These are phyloP conservation scores for Fusarium multiceps DNA, from an alignment of 2,329 filamentous ascomycete species.

Conservation along the genomic window DNA sequence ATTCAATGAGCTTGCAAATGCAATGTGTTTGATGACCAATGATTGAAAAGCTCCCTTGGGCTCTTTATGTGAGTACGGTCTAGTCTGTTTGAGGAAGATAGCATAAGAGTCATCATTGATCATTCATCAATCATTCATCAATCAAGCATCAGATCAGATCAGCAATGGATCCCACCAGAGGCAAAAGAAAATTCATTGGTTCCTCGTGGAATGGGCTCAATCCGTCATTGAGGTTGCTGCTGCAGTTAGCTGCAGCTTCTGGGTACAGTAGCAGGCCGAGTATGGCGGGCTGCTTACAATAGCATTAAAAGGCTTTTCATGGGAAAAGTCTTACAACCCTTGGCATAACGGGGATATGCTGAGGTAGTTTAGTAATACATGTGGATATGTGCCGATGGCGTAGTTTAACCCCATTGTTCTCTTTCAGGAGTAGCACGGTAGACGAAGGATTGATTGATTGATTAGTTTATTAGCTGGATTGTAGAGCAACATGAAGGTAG, in stretches of 20 bases:
- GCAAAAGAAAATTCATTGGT: constrained; percentile 12
- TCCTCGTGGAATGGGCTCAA: background rate
- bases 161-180: constrained; percentile 3
- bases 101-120: constrained; percentile 44
- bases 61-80: constrained; percentile 1
- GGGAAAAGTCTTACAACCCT: background rate
- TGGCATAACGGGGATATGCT: constrained; percentile 23
- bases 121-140: constrained; percentile 6
- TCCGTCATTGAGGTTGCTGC: constrained; percentile 1
- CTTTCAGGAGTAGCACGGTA: background rate
- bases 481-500: constrained; percentile 1
- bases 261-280: constrained; percentile 20
- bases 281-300: constrained; percentile 36
- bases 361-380: constrained; percentile 22
- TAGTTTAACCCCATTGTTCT: background rate
- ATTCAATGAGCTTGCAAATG: background rate
- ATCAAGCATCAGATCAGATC: background rate
- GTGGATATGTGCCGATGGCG: constrained; percentile 17
- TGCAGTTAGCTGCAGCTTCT: background rate
- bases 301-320: constrained; percentile 22
- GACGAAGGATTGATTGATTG: background rate
- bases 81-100: constrained; percentile 10
- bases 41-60: background rate
- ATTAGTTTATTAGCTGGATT: constrained; percentile 1
- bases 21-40: constrained; percentile 22